phyloP scores from a whole-genome alignment of 495 filamentous ascomycete genomes.

The Barbatosphaeria neglecta region DNA sequence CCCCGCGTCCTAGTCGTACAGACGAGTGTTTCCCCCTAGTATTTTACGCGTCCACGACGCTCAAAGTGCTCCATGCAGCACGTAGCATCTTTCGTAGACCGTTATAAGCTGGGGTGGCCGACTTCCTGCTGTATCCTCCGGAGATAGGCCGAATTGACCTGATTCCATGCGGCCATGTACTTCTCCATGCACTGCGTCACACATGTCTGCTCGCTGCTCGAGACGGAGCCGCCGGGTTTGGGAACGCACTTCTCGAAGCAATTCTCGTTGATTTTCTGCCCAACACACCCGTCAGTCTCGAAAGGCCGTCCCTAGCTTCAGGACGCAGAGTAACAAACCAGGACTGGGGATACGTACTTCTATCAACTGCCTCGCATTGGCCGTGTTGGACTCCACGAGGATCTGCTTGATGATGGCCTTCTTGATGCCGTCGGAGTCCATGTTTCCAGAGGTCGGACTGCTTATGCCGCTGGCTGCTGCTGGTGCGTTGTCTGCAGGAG shows the following conservation, averaged over 20 bases:
- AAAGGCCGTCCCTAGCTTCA: slow-evolving; percentile 1
- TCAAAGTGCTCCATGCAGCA: not conserved
- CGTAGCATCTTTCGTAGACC: too few species aligned
- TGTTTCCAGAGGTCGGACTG: slow-evolving; percentile 7
- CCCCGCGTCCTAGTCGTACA: not conserved
- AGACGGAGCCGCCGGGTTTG: slow-evolving; percentile 67
- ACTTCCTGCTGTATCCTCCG: slow-evolving; percentile 54
- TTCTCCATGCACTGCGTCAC: slow-evolving; percentile 90
- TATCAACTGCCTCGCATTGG: slow-evolving; percentile 64
- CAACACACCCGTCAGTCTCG: not conserved
- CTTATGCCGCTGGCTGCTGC: not conserved
- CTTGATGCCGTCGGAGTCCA: slow-evolving; percentile 45
- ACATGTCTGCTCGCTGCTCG: slow-evolving; percentile 62
- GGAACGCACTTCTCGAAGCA: slow-evolving; percentile 92
- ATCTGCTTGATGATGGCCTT: slow-evolving; percentile 60
- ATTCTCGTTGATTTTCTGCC: slow-evolving; percentile 91
- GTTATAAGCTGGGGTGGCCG: slow-evolving; percentile 5
- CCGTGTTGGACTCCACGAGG: slow-evolving; percentile 59
- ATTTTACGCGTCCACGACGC: too few species aligned
- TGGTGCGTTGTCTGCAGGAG: not conserved
- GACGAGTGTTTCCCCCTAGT: not conserved
- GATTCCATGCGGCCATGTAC: slow-evolving; percentile 91
- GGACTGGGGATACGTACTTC: slow-evolving; percentile 42
- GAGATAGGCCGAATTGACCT: slow-evolving; percentile 66
- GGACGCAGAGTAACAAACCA: too few species aligned